Percentiles rank a stretch among this genome's conserved stretches.
phyloP scores from a whole-genome alignment of 2,329 filamentous ascomycete species.

The Trichoderma oligosporum region DNA sequence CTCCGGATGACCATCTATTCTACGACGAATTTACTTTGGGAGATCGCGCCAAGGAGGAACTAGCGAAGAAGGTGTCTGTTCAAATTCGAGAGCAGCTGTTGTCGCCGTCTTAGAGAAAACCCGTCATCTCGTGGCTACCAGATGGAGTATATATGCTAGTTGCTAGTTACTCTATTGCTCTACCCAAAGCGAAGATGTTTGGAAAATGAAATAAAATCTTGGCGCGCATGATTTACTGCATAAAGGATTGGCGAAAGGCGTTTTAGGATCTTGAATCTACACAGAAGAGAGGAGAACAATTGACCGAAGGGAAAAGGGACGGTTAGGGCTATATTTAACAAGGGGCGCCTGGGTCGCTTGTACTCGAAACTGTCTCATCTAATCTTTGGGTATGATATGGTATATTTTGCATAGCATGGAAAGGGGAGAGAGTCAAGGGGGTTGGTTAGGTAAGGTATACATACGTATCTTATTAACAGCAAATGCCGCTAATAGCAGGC shows the following conservation, averaged over 20 bases:
- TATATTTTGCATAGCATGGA: neutral
- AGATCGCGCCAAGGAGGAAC: constrained; percentile 30
- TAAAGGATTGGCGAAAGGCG: constrained; percentile 12
- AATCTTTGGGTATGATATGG: neutral
- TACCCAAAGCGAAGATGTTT: neutral
- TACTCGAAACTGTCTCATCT: neutral
- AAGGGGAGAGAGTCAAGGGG: neutral
- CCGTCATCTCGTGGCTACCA: too few species aligned
- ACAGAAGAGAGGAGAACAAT: neutral
- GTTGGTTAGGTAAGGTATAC: too few species aligned
- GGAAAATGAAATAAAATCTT: neutral
- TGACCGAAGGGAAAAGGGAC: neutral
- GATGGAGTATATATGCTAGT: neutral
- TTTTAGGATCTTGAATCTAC: neutral
- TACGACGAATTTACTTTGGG: constrained; percentile 48
- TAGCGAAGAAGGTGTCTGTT: constrained; percentile 15
- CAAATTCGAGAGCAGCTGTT: constrained; percentile 11
- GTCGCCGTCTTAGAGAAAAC: neutral
- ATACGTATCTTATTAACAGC: too few species aligned
- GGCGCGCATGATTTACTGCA: neutral
- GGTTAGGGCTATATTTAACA: too few species aligned
- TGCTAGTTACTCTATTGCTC: neutral
- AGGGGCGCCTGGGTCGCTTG: neutral
- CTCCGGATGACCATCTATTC: constrained; percentile 48
- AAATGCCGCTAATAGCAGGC: too few species aligned